Conservation (phyloP, 2,329 filamentous ascomycete species). For the Monilinia fructigena region DNA sequence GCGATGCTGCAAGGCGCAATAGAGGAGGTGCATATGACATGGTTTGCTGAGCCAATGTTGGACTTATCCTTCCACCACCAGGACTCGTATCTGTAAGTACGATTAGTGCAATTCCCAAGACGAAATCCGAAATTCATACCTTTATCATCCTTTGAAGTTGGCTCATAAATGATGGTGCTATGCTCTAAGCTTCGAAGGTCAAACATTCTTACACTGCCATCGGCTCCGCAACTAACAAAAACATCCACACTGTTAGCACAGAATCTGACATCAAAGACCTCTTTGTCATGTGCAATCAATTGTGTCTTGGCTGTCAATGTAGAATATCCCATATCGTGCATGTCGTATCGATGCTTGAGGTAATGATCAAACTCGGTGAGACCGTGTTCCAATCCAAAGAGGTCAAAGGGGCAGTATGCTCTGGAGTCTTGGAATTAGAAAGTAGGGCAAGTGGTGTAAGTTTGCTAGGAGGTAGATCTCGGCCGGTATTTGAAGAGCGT, state of each 20-base stretch:
- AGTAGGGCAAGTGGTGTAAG: conserved; percentile 88
- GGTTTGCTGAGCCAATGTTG: conserved; percentile 73
- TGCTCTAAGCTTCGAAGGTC: conserved; percentile 94
- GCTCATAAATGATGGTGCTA: conserved; percentile 98
- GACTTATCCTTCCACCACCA: conserved; percentile 60
- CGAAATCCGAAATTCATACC: conserved; percentile 48
- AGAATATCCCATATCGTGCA: conserved; percentile 99
- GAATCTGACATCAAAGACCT: conserved; percentile 97
- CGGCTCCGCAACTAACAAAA: conserved; percentile 95
- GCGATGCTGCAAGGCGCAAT: conserved; percentile 81
- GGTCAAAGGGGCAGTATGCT: conserved; percentile 94
- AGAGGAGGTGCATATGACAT: conserved; percentile 75
- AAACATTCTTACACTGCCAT: conserved; percentile 98
- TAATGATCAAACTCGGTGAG: conserved; percentile 95
- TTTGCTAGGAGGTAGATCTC: conserved; percentile 66
- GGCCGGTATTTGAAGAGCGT: conserved; percentile 59
- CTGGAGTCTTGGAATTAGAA: conserved; percentile 97
- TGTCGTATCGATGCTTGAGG: conserved; percentile 96
- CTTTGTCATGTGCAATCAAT: conserved; percentile 96
- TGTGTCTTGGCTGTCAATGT: conserved; percentile 97
- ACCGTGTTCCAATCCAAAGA: conserved; percentile 98
- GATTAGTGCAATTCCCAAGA: conserved; percentile 25
- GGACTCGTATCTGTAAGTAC: conserved; percentile 47
- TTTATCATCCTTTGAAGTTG: conserved; percentile 78
- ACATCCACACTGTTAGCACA: conserved; percentile 98